phyloP scores from a whole-genome alignment of 2,329 filamentous ascomycete genomes.

The Tolypocladium guangdongense region DNA sequence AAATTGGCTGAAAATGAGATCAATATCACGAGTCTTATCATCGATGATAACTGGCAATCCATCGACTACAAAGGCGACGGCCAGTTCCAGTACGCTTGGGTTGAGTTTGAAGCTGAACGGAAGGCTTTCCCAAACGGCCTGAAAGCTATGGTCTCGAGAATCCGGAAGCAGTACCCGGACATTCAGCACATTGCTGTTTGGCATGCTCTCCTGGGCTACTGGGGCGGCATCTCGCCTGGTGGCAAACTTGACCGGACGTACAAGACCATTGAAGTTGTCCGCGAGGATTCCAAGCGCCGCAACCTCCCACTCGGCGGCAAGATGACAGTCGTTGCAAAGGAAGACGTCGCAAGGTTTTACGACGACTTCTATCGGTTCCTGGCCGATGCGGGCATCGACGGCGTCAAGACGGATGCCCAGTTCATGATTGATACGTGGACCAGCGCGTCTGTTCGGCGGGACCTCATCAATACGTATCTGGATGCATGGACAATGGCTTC shows the following conservation, averaged over 20 bases:
- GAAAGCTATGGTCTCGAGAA: slow-evolving; percentile 55
- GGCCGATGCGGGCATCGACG: slow-evolving; percentile 60
- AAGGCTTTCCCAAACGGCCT: slow-evolving; percentile 72
- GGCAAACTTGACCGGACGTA: slow-evolving; percentile 69
- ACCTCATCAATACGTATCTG: slow-evolving; percentile 65
- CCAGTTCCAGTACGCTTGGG: slow-evolving; percentile 56
- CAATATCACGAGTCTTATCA: slow-evolving; percentile 75
- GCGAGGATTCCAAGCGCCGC: slow-evolving; percentile 34
- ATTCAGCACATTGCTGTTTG: slow-evolving; percentile 84
- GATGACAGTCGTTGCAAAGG: slow-evolving; percentile 62
- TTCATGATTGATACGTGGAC: slow-evolving; percentile 74
- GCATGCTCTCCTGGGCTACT: slow-evolving; percentile 85
- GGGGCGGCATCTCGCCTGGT: slow-evolving; percentile 73
- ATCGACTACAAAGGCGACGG: slow-evolving; percentile 42
- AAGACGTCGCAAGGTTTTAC: slow-evolving; percentile 70
- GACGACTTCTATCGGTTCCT: slow-evolving; percentile 87
- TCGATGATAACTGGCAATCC: slow-evolving; percentile 95
- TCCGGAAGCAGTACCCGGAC: slow-evolving; percentile 57
- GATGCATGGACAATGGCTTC: slow-evolving; percentile 76
- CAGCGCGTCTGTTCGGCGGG: slow-evolving; percentile 56
- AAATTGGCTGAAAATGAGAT: slow-evolving; percentile 61
- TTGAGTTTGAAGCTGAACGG: slow-evolving; percentile 75
- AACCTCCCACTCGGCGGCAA: slow-evolving; percentile 45
- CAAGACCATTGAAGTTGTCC: slow-evolving; percentile 54
- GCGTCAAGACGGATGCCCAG: slow-evolving; percentile 88